phyloP scores from a whole-genome alignment of 2,329 filamentous ascomycete genomes.

The Cladosporium sp. region DNA sequence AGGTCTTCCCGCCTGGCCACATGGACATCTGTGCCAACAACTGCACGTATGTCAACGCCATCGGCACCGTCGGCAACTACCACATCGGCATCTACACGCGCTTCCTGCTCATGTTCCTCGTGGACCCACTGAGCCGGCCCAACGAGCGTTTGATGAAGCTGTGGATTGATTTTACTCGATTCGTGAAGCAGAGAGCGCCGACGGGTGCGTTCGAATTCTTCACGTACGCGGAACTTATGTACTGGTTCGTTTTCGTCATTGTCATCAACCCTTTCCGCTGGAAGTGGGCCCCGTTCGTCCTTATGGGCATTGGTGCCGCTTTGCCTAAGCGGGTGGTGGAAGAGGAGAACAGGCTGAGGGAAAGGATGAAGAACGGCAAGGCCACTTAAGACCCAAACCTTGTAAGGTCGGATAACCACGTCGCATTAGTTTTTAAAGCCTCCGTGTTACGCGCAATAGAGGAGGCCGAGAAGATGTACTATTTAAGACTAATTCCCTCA shows the following conservation, averaged over 20 bases:
- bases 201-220: slow-evolving; percentile 82
- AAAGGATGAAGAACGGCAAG: slow-evolving; percentile 28
- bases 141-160: slow-evolving; percentile 68
- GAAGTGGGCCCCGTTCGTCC: slow-evolving; percentile 84
- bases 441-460: no score
- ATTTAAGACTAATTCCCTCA: no score
- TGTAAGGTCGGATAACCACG: no score
- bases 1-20: slow-evolving; percentile 72
- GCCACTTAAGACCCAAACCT: not conserved
- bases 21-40: slow-evolving; percentile 74
- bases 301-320: slow-evolving; percentile 64
- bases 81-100: slow-evolving; percentile 87
- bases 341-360: slow-evolving; percentile 56
- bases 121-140: slow-evolving; percentile 70
- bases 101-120: slow-evolving; percentile 78
- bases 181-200: slow-evolving; percentile 63
- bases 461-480: no score
- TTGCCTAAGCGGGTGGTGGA: slow-evolving; percentile 62
- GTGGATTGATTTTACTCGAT: slow-evolving; percentile 78
- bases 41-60: slow-evolving; percentile 73
- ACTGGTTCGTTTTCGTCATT: slow-evolving; percentile 79
- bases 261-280: slow-evolving; percentile 77
- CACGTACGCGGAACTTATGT: slow-evolving; percentile 76
- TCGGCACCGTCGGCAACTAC: slow-evolving; percentile 78
- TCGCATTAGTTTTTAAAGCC: no score